phyloP scores from a whole-genome alignment of 129 eudicot genomes.

The Cynara cardunculus region DNA sequence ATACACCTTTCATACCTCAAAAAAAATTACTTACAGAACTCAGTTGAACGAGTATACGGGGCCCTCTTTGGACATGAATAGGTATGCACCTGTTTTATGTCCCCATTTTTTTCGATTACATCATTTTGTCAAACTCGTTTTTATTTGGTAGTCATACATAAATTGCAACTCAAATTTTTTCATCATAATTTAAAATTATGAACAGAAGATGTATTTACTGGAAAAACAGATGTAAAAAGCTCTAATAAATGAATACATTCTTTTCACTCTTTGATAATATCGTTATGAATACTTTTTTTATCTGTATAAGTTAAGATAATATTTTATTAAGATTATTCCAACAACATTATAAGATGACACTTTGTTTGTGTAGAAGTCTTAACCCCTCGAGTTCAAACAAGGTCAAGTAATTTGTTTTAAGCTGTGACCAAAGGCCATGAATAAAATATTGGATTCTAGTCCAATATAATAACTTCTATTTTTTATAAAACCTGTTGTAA shows the following conservation, averaged over 20 bases:
- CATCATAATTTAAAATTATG: not conserved
- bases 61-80: too few species aligned
- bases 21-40: too few species aligned
- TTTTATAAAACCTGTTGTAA: too few species aligned
- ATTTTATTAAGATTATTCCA: not conserved
- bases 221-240: not conserved
- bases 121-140: not conserved
- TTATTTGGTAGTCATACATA: too few species aligned
- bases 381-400: not conserved
- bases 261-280: not conserved
- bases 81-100: too few species aligned
- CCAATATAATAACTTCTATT: too few species aligned
- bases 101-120: not conserved
- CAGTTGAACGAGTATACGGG: too few species aligned
- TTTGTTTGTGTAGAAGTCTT: not conserved
- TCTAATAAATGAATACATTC: not conserved
- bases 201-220: not conserved
- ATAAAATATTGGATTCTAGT: too few species aligned
- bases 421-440: not conserved
- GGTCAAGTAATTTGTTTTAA: not conserved
- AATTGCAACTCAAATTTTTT: not conserved
- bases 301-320: too few species aligned
- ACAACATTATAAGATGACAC: not conserved
- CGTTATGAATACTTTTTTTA: not conserved
- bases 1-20: too few species aligned